Evolutionary conservation across 1,284 basidiomycete genomes (phyloP), one percentile per base, ranked within the genome.

Genomic region (Termitomyces sp.): DNA sequence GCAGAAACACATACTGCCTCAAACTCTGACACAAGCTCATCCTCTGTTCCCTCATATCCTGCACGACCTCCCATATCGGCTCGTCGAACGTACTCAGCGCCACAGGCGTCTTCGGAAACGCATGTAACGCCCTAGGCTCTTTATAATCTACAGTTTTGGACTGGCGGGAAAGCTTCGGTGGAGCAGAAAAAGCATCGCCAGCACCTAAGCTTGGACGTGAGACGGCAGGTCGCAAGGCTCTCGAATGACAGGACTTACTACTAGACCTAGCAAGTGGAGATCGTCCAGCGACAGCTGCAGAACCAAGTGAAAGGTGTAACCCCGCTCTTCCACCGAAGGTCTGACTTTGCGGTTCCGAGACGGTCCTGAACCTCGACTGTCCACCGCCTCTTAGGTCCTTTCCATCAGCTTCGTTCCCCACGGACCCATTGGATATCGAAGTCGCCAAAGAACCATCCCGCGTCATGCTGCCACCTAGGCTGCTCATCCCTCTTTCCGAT

Each of bases 11-110:
- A 65, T 93, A 95, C 72, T 95, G 92, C 57, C 92, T 75, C 64
- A 94, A 70, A 65, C 86, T 92, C 75, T 94, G 92, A 63, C 92
- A 93, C 55, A 95, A 70, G 64, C 90, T 92, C 92, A 95, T 95
- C 49, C 92, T 75, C 71, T 95, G 92, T 66, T 93, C 85, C 47
- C 92, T 80, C 88, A 95, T 93, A 64, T 92, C 90, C 68, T 91
- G 88, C 28, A 95, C 73, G 2, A 94, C 81, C 53, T 84, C 78
- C 64, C 80, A 80, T 39, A 95, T 81, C 3, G 92, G 92, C 55
- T 91, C 85, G 34, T 80, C 74, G 61, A 87, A 83, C 26, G 76
- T 72, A 42, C 81, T 82, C 50, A 94, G 67, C 31, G 79, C 70
- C 12, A 80, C 77, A 1, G 86, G 86, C n/a, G 81, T 78, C 55